Percentiles rank a stretch among this genome's conserved stretches.
Evolutionary conservation across 2,329 filamentous ascomycete species (phyloP).

Genomic region (Pestalotiopsis sp.): DNA sequence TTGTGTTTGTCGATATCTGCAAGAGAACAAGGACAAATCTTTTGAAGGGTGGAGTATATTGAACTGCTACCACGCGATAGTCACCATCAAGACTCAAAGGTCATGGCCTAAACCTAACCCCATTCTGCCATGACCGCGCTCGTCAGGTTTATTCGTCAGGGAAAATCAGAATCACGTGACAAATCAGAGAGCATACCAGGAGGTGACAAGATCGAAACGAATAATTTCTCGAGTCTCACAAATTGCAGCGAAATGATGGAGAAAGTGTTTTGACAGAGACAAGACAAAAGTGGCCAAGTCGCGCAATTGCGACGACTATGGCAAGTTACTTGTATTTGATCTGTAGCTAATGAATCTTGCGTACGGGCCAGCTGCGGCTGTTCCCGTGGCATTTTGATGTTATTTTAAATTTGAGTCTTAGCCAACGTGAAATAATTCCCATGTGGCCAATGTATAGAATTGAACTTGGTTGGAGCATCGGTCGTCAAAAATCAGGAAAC

Average conservation of each 20-base stretch:
- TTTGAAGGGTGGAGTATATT: too few relatives aligned
- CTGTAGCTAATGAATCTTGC: not conserved
- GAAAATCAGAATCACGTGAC: not conserved
- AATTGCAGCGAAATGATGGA: not conserved
- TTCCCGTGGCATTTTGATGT: not conserved
- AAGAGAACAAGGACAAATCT: too few relatives aligned
- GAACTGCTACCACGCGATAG: too few relatives aligned
- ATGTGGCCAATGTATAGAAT: not conserved
- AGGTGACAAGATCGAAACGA: not conserved
- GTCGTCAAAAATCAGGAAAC: not conserved
- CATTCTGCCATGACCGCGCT: too few relatives aligned
- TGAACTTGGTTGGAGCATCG: not conserved
- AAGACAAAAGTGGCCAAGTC: not conserved
- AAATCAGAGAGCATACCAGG: not conserved
- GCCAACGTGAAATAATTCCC: not conserved
- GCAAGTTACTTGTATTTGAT: conserved; percentile 8
- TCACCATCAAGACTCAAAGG: too few relatives aligned
- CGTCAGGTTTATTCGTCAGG: not conserved
- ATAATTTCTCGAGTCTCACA: not conserved
- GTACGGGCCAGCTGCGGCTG: not conserved
- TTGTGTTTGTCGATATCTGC: too few relatives aligned
- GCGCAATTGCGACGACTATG: not conserved
- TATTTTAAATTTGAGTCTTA: not conserved
- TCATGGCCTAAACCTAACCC: too few relatives aligned
- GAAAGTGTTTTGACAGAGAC: not conserved